Evolutionary conservation across 2,329 filamentous ascomycete genomes (phyloP), one percentile per base, ranked within the genome.

Genomic region (Paramyrothecium roridum): DNA sequence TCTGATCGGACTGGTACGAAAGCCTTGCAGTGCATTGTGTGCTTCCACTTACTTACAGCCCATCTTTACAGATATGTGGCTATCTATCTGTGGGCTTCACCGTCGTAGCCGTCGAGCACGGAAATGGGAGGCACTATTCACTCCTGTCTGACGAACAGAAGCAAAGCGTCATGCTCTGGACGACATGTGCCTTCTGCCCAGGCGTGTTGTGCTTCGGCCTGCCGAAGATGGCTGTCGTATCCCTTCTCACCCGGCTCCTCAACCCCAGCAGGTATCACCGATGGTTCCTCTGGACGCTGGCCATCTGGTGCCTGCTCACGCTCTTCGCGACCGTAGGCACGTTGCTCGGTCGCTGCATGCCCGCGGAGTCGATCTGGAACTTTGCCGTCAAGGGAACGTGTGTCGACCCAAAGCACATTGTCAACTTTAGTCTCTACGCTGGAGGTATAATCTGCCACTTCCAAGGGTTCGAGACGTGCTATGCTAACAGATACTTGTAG

Each of bases 281-380:
- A 16, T 60, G 64, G 3, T 61, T 76, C 50, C 64, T 78, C 19
- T 77, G 74, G 74, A 21, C 46, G 0, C 54, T 79, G 22, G 67
- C 66, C 2, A 59, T 61, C 4, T 34, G 65, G 7, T 70, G 67
- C 21, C 58, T 70, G 11, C 34, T 69, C 11, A 64, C 68, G 2
- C 61, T 75, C 8, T 54, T 70, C 1, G 65, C 66, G 8, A 73
- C 68, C 46, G 67, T 78, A 19, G 57, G 76, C 17, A 66, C 78
- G 7, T 59, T 77, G 1, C 74, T 77, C 43, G 73, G 69, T 1
- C 75, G 74, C 56, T 80, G 78, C 61, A 63, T 63, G 2, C 77
- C 78, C 0, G 55, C 61, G 3, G 46, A 56, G 22, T 70, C 74
- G 0, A 64, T 73, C 21, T 80, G 78, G 78, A 61, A 72, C 50